Conservation (phyloP, 2,329 filamentous ascomycete genomes). For the Massarina eburnea region DNA sequence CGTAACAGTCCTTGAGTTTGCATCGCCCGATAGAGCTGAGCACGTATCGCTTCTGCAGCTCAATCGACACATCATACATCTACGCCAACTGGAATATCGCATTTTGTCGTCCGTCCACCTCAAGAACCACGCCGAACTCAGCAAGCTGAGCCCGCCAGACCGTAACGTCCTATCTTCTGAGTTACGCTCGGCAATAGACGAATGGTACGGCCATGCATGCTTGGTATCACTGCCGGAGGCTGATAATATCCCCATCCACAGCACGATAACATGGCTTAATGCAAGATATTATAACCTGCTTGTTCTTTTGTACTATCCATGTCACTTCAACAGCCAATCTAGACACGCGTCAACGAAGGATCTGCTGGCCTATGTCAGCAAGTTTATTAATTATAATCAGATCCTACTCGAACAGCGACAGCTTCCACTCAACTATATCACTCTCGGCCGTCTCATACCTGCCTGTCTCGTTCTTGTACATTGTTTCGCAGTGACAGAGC, state of each 20-base stretch:
- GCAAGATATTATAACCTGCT: slow-evolving; percentile 3
- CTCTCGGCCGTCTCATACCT: slow-evolving; percentile 1
- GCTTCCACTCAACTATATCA: slow-evolving; percentile 3
- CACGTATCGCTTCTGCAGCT: slow-evolving; percentile 1
- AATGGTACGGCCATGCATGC: slow-evolving; percentile 2
- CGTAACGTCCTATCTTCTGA: not conserved
- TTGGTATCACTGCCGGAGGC: not conserved
- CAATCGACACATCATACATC: slow-evolving; percentile 4
- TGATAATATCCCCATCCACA: slow-evolving; percentile 3
- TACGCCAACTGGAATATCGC: slow-evolving; percentile 1
- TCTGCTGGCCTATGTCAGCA: not conserved
- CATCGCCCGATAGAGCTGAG: not conserved
- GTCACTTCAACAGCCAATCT: slow-evolving; percentile 4
- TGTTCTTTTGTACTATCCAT: slow-evolving; percentile 2
- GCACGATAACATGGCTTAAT: slow-evolving; percentile 2
- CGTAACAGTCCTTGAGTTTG: slow-evolving; percentile 1
- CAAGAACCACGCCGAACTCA: not conserved
- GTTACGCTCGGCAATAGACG: slow-evolving; percentile 3
- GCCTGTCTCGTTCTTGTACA: not conserved
- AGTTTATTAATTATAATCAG: not conserved
- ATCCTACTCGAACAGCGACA: slow-evolving; percentile 1
- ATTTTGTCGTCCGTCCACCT: slow-evolving; percentile 1
- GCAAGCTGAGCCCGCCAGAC: not conserved
- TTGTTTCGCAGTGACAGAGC: not conserved
- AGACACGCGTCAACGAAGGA: not conserved